Percentiles rank a stretch among this genome's conserved stretches.
Evolutionary conservation across 2,329 filamentous ascomycete genomes (phyloP).

Genomic region (Corynespora cassiicola): DNA sequence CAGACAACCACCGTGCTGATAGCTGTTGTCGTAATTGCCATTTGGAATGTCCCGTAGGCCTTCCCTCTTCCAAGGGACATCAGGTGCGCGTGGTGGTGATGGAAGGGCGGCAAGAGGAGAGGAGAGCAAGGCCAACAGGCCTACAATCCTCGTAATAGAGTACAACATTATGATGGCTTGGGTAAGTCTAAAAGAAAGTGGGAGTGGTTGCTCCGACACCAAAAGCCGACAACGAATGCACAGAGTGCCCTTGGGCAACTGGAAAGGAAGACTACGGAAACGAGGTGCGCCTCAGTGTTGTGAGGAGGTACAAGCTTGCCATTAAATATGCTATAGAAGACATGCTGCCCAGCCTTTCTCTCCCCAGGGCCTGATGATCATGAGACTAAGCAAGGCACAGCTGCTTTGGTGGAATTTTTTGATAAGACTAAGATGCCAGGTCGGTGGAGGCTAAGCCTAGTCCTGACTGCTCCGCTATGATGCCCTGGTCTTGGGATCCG

Average conservation of each 20-base stretch:
- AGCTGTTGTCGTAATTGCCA: neutral
- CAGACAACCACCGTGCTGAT: constrained; percentile 25
- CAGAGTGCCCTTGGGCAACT: constrained; percentile 15
- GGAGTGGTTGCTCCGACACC: constrained; percentile 21
- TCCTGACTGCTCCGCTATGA: constrained; percentile 18
- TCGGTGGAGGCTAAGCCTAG: too few species aligned
- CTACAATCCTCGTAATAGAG: constrained; percentile 1
- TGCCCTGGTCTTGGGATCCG: constrained; percentile 2
- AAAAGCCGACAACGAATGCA: constrained; percentile 16
- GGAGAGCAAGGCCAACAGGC: constrained; percentile 6
- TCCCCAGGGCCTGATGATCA: constrained; percentile 12
- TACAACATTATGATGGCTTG: constrained; percentile 15
- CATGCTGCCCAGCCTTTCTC: constrained; percentile 6
- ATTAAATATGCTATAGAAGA: constrained; percentile 8
- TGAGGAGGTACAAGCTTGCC: constrained; percentile 13
- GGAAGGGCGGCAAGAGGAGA: constrained; percentile 11
- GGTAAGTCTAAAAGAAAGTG: constrained; percentile 19
- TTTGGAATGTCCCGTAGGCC: constrained; percentile 3
- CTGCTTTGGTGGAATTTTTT: too few species aligned
- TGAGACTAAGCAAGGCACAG: too few species aligned
- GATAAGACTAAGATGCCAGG: too few species aligned
- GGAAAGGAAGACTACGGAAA: constrained; percentile 10
- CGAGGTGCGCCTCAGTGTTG: constrained; percentile 3
- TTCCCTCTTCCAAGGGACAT: constrained; percentile 15
- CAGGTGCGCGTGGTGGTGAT: constrained; percentile 2